A percentile compares a stretch with the other conserved stretches of the same genome.
Evolutionary conservation across 352 stramenopile species (phyloP).

Genomic region (Phytophthora rubi): DNA sequence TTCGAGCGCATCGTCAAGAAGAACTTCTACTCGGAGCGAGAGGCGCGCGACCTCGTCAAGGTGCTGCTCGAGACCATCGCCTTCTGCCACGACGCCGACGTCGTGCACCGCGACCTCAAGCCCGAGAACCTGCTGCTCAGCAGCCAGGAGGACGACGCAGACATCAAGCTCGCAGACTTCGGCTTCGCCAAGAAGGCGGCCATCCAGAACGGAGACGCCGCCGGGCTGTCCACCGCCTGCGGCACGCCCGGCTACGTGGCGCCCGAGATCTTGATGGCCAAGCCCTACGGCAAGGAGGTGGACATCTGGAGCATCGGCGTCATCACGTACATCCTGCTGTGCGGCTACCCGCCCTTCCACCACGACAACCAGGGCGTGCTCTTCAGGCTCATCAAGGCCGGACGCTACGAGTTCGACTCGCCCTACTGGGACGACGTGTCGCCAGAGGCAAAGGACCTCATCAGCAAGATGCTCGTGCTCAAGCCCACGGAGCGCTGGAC

Average conservation of each 20-base stretch:
- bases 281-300: conserved; percentile 78
- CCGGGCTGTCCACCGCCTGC: conserved; percentile 64
- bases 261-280: conserved; percentile 78
- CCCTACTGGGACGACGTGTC: conserved; percentile 87
- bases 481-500: conserved; percentile 84
- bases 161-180: conserved; percentile 89
- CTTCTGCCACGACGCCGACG: conserved; percentile 84
- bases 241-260: conserved; percentile 83
- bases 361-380: conserved; percentile 91
- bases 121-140: conserved; percentile 95
- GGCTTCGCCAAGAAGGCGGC: conserved; percentile 83
- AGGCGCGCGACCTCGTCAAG: conserved; percentile 81
- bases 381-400: conserved; percentile 79
- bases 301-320: conserved; percentile 93
- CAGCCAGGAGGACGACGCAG: conserved; percentile 72
- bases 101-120: conserved; percentile 96
- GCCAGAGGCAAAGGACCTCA: conserved; percentile 85
- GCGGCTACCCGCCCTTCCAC: conserved; percentile 87
- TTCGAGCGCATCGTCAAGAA: conserved; percentile 91
- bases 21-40: conserved; percentile 85
- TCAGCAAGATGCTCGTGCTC: conserved; percentile 89
- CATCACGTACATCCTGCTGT: conserved; percentile 89
- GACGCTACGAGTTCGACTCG: conserved; percentile 76
- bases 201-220: conserved; percentile 44
- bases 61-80: conserved; percentile 82